Conservation (phyloP, 805 yeast genomes). For the Wickerhamomyces bisporus region DNA sequence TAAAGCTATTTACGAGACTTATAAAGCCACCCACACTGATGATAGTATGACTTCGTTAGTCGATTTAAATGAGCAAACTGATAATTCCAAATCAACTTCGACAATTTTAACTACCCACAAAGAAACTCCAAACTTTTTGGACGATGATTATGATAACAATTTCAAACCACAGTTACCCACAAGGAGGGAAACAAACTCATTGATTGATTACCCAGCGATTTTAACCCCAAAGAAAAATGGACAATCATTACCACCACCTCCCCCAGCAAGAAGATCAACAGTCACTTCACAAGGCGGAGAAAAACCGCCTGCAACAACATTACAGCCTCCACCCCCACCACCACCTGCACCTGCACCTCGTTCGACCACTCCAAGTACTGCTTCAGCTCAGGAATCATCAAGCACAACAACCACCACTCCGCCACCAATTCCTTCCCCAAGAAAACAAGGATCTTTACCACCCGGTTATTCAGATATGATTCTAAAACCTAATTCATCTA, state of each 20-base stretch:
- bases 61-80: slow-evolving; percentile 13
- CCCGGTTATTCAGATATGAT: slow-evolving; percentile 32
- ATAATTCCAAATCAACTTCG: slow-evolving; percentile 1
- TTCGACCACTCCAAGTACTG: slow-evolving; percentile 4
- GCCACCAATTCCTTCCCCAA: slow-evolving; percentile 29
- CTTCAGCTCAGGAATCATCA: slow-evolving; percentile 1
- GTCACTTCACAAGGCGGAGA: background rate
- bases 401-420: slow-evolving; percentile 10
- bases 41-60: slow-evolving; percentile 22
- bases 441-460: slow-evolving; percentile 27
- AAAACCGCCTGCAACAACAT: background rate
- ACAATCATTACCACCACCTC: slow-evolving; percentile 13
- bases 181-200: slow-evolving; percentile 5
- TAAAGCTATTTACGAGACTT: slow-evolving; percentile 53
- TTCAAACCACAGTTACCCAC: slow-evolving; percentile 17
- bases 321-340: slow-evolving; percentile 4
- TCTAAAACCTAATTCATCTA: slow-evolving; percentile 29
- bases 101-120: slow-evolving; percentile 5
- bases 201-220: slow-evolving; percentile 7
- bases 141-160: slow-evolving; percentile 16
- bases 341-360: slow-evolving; percentile 15
- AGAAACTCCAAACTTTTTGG: slow-evolving; percentile 17
- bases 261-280: slow-evolving; percentile 10
- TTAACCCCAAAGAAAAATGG: slow-evolving; percentile 18
- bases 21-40: slow-evolving; percentile 35